Base-by-base conservation (phyloP, 495 filamentous ascomycete genomes). In the Hypoxylon fuscum region DNA sequence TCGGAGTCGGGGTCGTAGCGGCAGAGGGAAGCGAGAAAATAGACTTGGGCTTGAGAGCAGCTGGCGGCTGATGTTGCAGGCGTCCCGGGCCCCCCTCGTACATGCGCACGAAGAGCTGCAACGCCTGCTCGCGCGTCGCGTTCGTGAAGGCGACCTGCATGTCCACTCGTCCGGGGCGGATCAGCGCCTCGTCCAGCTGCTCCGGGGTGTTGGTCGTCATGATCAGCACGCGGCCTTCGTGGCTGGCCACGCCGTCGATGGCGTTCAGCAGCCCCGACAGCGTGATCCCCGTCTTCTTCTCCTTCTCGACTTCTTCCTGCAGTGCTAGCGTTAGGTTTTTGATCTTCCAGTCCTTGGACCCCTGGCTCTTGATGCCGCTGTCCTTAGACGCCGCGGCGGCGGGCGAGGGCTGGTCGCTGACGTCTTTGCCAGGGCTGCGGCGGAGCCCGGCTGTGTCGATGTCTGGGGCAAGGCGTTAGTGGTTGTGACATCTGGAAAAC, bases 121-220 rank as follows among this genome's bases (percentile, higher is more conserved):
- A 64, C 25, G 89, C 87, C 56, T 92, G 88, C 4, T 72, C 68
- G 10, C 74, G 72, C 2, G 81, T 88, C 1, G 91, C 85, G 38
- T 88, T 87, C 10, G 82, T 79, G 69, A 95, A 93, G 32, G 77
- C 70, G 5, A 94, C 83, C 66, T 90, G 83, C 62, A 90, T 78
- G 65, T 96, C 91, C 4, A 93, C 84, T 2, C 91, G 81, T 1
- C 90, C 91, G 0, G 90, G 89, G 1, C 91, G 83, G 54, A 91
- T 86, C 10, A 96, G 79, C 1, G 91, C 91, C 2, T 83, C 77
- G 69, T 95, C 91, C 2, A 96, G 80, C 14, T 81, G 79, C 59
- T 93, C 88, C 1, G 87, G 87, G 51, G 87, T 81, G 72, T 96
- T 96, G 18, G 89, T 93, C 0, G 91, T 95, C 87, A 95, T 92